Conservation (phyloP, 345 rosid genomes). For the Populus tremula region DNA sequence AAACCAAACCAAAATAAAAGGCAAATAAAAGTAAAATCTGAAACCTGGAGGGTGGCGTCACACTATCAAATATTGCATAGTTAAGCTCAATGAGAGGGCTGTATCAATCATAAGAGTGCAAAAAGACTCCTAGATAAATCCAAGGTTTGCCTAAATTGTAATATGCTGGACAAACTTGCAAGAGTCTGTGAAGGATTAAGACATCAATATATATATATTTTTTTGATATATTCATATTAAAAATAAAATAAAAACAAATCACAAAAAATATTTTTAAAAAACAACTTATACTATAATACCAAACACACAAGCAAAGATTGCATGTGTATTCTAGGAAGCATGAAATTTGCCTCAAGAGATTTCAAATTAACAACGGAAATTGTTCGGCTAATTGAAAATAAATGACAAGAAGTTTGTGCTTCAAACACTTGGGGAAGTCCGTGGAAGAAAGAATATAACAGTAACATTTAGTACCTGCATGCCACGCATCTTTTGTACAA, state of each 20-base stretch:
- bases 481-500: constrained; percentile 12
- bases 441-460: neutral
- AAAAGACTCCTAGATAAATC: too few relatives aligned
- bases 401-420: neutral
- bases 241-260: too few relatives aligned
- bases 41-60: neutral
- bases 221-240: too few relatives aligned
- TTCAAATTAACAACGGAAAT: neutral
- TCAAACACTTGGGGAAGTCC: neutral
- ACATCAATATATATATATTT: too few relatives aligned
- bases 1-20: neutral
- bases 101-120: too few relatives aligned
- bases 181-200: too few relatives aligned
- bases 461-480: constrained; percentile 10
- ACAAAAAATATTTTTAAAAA: too few relatives aligned
- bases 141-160: neutral
- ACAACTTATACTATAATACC: too few relatives aligned
- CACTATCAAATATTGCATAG: neutral
- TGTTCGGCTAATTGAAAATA: neutral
- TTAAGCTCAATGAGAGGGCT: too few relatives aligned
- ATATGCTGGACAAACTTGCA: neutral
- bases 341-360: neutral
- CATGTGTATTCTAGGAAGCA: too few relatives aligned
- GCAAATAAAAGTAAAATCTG: neutral
- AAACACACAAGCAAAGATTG: too few relatives aligned